Evolutionary conservation across 306 rosid genomes (phyloP).

Genomic region (Astragalus membranaceus): DNA sequence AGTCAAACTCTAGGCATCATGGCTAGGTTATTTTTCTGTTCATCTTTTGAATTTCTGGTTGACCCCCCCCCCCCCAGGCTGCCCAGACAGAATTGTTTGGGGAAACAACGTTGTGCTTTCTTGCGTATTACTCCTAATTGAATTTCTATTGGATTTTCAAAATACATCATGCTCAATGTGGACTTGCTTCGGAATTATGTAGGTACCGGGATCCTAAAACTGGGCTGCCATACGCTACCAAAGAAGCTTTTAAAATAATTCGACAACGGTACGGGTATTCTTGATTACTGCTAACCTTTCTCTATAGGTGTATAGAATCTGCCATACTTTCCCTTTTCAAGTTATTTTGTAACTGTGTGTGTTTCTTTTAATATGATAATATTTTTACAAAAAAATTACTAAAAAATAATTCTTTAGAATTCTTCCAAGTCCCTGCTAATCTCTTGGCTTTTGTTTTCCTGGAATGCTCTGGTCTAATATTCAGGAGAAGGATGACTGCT

Average conservation of each 20-base stretch:
- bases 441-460: neutral
- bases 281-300: slow-evolving; percentile 14
- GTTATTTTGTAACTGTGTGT: neutral
- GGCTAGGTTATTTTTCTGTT: too few species aligned
- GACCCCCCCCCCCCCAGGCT: too few species aligned
- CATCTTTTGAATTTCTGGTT: too few species aligned
- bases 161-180: slow-evolving; percentile 12
- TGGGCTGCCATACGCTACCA: slow-evolving; percentile 82
- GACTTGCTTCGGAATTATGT: neutral
- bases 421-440: neutral
- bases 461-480: slow-evolving; percentile 8
- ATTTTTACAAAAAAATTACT: neutral
- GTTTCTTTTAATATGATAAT: neutral
- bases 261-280: slow-evolving; percentile 61
- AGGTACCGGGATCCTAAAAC: slow-evolving; percentile 93
- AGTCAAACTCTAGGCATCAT: neutral
- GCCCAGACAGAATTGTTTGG: neutral
- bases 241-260: slow-evolving; percentile 76
- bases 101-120: neutral
- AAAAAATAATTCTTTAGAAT: neutral
- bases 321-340: slow-evolving; percentile 10
- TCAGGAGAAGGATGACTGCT: neutral
- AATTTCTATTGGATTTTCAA: neutral
- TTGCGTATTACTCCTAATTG: neutral
- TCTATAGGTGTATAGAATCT: neutral